Conservation (phyloP, 2,329 filamentous ascomycete genomes). For the Monilinia laxa region DNA sequence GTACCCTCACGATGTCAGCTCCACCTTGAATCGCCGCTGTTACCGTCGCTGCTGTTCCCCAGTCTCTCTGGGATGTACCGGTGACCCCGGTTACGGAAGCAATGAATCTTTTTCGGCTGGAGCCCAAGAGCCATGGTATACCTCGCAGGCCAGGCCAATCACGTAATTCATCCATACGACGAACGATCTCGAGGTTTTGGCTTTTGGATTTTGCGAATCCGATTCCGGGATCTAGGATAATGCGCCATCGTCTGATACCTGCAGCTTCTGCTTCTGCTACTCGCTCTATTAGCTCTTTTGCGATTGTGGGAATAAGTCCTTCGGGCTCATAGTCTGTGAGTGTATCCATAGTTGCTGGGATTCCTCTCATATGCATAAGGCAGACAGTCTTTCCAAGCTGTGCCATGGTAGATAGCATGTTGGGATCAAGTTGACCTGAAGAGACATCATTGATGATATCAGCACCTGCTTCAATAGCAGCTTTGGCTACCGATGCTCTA, state of each 20-base stretch:
- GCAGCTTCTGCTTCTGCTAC: slow-evolving; percentile 73
- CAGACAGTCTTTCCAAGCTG: slow-evolving; percentile 74
- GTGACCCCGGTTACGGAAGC: slow-evolving; percentile 76
- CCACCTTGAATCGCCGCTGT: slow-evolving; percentile 82
- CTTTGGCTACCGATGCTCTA: slow-evolving; percentile 76
- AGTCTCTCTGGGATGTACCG: slow-evolving; percentile 67
- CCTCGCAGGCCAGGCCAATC: slow-evolving; percentile 63
- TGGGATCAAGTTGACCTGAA: slow-evolving; percentile 72
- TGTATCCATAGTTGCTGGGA: slow-evolving; percentile 63
- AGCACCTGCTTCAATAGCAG: slow-evolving; percentile 74
- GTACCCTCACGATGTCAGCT: slow-evolving; percentile 87
- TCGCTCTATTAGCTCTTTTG: slow-evolving; percentile 57
- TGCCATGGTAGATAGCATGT: slow-evolving; percentile 81
- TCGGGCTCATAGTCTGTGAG: slow-evolving; percentile 51
- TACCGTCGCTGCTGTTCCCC: slow-evolving; percentile 87
- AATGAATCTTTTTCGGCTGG: slow-evolving; percentile 87
- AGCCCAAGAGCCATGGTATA: slow-evolving; percentile 85
- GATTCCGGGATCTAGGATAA: slow-evolving; percentile 89
- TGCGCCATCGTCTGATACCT: slow-evolving; percentile 87
- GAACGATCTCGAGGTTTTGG: slow-evolving; percentile 80
- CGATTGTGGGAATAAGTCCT: slow-evolving; percentile 57
- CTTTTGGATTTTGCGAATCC: slow-evolving; percentile 84
- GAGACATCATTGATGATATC: slow-evolving; percentile 96
- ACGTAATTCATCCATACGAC: slow-evolving; percentile 63
- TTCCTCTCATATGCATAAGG: slow-evolving; percentile 74